Conservation (phyloP, 2,329 filamentous ascomycete species). For the Lachnellula suecica region DNA sequence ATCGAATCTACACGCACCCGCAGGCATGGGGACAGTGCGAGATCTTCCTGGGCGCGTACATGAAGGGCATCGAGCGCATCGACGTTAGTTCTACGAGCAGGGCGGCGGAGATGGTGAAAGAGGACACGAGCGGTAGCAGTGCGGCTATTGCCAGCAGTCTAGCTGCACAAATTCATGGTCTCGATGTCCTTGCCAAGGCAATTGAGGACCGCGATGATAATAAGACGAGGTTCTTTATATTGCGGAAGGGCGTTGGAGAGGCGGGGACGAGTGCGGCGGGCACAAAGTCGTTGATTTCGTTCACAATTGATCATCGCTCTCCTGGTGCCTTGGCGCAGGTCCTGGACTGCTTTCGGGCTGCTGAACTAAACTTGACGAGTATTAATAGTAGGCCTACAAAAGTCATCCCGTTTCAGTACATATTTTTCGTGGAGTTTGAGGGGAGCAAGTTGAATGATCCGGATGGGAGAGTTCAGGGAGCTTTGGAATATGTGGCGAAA, state of each 20-base stretch:
- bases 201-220: slow-evolving; percentile 78
- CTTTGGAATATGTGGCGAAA: slow-evolving; percentile 55
- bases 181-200: slow-evolving; percentile 67
- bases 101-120: slow-evolving; percentile 74
- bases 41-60: slow-evolving; percentile 65
- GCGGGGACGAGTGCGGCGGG: slow-evolving; percentile 10
- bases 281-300: slow-evolving; percentile 75
- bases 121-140: slow-evolving; percentile 55
- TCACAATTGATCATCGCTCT: slow-evolving; percentile 74
- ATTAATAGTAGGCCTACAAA: slow-evolving; percentile 86
- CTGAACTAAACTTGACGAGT: slow-evolving; percentile 79
- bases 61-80: slow-evolving; percentile 74
- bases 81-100: slow-evolving; percentile 85
- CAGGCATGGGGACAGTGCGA: slow-evolving; percentile 95
- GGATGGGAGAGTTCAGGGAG: slow-evolving; percentile 57
- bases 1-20: slow-evolving; percentile 85
- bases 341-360: slow-evolving; percentile 72
- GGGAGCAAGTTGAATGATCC: slow-evolving; percentile 55
- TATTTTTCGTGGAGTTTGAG: slow-evolving; percentile 92
- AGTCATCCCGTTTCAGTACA: slow-evolving; percentile 77
- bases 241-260: slow-evolving; percentile 38
- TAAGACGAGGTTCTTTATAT: slow-evolving; percentile 75
- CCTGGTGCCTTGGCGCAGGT: slow-evolving; percentile 84
- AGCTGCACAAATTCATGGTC: slow-evolving; percentile 65
- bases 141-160: slow-evolving; percentile 79